Conservation (phyloP, 2,329 filamentous ascomycete species). For the Zymoseptoria crescenta region DNA sequence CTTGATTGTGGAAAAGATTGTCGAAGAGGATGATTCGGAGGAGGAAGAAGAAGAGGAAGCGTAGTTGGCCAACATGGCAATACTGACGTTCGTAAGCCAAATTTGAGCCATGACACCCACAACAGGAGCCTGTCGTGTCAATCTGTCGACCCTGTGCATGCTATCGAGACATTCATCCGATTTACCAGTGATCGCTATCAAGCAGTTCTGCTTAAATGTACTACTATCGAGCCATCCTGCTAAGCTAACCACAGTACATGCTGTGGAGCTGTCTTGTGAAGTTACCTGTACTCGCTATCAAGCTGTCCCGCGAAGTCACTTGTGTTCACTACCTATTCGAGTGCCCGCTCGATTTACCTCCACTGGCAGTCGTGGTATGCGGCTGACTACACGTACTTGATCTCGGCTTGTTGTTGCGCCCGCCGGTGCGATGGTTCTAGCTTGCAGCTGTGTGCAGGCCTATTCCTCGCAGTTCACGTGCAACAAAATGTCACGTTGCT, state of each 20-base stretch:
- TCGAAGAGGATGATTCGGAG: constrained; percentile 48
- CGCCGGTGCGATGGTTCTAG: not conserved
- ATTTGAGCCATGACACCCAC: too few species aligned
- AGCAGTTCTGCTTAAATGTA: not conserved
- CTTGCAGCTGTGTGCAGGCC: not conserved
- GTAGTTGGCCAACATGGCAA: not conserved
- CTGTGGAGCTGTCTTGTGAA: not conserved
- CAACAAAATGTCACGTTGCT: not conserved
- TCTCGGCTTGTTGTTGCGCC: not conserved
- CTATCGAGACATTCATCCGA: not conserved
- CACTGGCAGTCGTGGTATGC: too few species aligned
- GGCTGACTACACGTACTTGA: too few species aligned
- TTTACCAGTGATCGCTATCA: not conserved
- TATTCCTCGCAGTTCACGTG: not conserved
- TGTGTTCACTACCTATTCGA: too few species aligned
- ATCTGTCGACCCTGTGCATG: not conserved
- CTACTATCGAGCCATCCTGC: not conserved
- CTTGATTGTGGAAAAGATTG: constrained; percentile 71
- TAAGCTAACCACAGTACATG: not conserved
- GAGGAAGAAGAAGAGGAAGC: constrained; percentile 34
- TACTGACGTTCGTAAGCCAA: too few species aligned
- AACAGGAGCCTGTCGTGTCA: too few species aligned
- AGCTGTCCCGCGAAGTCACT: not conserved
- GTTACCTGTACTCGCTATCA: not conserved
- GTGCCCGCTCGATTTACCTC: too few species aligned